Percentiles rank a stretch among this genome's conserved stretches.
phyloP scores from a whole-genome alignment of 352 stramenopile genomes.

The Phytophthora parvispora region DNA sequence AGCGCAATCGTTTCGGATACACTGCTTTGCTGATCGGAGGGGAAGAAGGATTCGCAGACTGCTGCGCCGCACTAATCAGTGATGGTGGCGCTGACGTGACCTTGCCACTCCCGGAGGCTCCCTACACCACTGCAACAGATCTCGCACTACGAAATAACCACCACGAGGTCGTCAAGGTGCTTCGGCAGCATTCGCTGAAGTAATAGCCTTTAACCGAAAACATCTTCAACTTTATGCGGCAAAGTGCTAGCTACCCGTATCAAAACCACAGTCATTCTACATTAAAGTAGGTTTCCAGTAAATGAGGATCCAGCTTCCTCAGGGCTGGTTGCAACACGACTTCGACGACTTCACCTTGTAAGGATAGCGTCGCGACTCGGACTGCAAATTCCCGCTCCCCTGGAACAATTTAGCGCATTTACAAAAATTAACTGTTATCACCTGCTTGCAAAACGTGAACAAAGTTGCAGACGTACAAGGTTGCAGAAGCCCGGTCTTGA shows the following conservation, averaged over 20 bases:
- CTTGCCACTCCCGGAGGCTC: constrained; percentile 10
- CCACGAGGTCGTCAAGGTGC: constrained; percentile 24
- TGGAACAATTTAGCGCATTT: constrained; percentile 2
- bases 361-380: constrained; percentile 43
- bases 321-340: constrained; percentile 24
- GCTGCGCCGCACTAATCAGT: constrained; percentile 18
- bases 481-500: constrained; percentile 45
- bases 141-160: constrained; percentile 24
- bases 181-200: constrained; percentile 11
- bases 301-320: constrained; percentile 39
- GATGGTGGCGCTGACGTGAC: constrained; percentile 10
- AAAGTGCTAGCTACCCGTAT: too few relatives aligned
- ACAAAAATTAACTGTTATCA: constrained; percentile 12
- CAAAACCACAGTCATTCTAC: too few relatives aligned
- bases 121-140: constrained; percentile 23
- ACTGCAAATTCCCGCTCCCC: constrained; percentile 42
- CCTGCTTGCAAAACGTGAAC: not conserved
- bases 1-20: constrained; percentile 36
- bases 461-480: constrained; percentile 34
- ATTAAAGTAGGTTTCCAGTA: constrained; percentile 44
- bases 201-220: too few relatives aligned
- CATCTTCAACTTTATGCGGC: too few relatives aligned
- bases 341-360: constrained; percentile 29
- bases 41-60: constrained; percentile 29
- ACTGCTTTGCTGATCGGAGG: constrained; percentile 31